Evolutionary conservation across 495 filamentous ascomycete genomes (phyloP).

Genomic region (Chaetomium fimeti): DNA sequence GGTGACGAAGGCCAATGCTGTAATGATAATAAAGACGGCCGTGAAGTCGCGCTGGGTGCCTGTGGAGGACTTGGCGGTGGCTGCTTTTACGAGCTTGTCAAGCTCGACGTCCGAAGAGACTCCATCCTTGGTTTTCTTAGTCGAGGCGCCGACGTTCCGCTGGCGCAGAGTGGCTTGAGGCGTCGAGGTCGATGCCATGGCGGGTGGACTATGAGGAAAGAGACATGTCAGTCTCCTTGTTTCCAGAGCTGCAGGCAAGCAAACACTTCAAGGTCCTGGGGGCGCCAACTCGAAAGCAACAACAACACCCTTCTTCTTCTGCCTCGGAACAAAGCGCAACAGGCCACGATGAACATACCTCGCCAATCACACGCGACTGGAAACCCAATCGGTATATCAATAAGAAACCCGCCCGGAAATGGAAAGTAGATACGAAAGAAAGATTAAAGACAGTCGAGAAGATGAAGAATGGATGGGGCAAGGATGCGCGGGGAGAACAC

Average conservation of each 20-base stretch:
- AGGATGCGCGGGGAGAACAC: slow-evolving; percentile 1
- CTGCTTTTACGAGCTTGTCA: slow-evolving; percentile 43
- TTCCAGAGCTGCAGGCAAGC: not conserved
- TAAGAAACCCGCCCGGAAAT: slow-evolving; percentile 7
- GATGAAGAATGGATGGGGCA: slow-evolving; percentile 10
- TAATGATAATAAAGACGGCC: slow-evolving; percentile 74
- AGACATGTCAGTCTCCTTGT: not conserved
- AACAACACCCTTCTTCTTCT: not conserved
- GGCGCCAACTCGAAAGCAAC: not conserved
- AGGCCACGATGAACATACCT: slow-evolving; percentile 15
- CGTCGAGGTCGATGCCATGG: slow-evolving; percentile 40
- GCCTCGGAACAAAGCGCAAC: not conserved
- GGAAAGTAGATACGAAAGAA: slow-evolving; percentile 20
- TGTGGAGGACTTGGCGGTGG: slow-evolving; percentile 19
- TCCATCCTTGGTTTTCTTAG: slow-evolving; percentile 48
- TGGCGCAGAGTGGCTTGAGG: slow-evolving; percentile 55
- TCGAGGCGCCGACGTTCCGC: slow-evolving; percentile 47
- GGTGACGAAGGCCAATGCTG: slow-evolving; percentile 79
- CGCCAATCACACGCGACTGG: slow-evolving; percentile 9
- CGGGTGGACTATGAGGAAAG: slow-evolving; percentile 22
- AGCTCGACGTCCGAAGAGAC: slow-evolving; percentile 46
- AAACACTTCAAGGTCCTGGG: not conserved
- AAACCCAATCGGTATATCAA: not conserved
- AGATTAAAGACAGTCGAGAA: slow-evolving; percentile 30
- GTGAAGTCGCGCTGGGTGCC: slow-evolving; percentile 78